Evolutionary conservation across 768 basidiomycete genomes (phyloP).

Genomic region (Lactifluus piperatus): DNA sequence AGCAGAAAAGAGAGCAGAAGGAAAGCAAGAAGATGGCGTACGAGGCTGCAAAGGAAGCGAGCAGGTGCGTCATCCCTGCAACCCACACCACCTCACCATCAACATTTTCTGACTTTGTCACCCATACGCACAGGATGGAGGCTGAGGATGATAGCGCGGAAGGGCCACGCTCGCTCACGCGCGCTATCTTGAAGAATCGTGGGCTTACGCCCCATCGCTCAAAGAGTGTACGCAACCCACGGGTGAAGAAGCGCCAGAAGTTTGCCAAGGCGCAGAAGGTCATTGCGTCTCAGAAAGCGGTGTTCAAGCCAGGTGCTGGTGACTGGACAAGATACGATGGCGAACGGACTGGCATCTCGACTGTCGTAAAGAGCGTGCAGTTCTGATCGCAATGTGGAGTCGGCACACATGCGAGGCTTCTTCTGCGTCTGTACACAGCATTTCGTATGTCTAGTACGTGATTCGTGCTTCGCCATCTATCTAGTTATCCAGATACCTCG

Average conservation of each 20-base stretch:
- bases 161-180: constrained; percentile 84
- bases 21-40: constrained; percentile 75
- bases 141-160: constrained; percentile 33
- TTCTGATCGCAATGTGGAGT: constrained; percentile 29
- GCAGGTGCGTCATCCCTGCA: constrained; percentile 38
- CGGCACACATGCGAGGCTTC: neutral
- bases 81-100: neutral
- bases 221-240: constrained; percentile 89
- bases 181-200: constrained; percentile 88
- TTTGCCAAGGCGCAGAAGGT: constrained; percentile 96
- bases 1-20: constrained; percentile 60
- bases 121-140: constrained; percentile 24
- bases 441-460: neutral
- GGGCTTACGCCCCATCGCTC: constrained; percentile 87
- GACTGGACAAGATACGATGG: constrained; percentile 75
- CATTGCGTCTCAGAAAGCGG: constrained; percentile 77
- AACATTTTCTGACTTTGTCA: neutral
- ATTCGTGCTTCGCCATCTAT: neutral
- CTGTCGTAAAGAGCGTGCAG: constrained; percentile 78
- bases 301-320: constrained; percentile 83
- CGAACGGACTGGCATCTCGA: constrained; percentile 88
- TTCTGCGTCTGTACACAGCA: neutral
- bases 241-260: constrained; percentile 91
- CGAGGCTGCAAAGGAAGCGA: constrained; percentile 50
- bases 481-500: neutral